Percentiles rank a stretch among this genome's conserved stretches.
Evolutionary conservation across 345 rosid species (phyloP).

Genomic region (Brassica napus): DNA sequence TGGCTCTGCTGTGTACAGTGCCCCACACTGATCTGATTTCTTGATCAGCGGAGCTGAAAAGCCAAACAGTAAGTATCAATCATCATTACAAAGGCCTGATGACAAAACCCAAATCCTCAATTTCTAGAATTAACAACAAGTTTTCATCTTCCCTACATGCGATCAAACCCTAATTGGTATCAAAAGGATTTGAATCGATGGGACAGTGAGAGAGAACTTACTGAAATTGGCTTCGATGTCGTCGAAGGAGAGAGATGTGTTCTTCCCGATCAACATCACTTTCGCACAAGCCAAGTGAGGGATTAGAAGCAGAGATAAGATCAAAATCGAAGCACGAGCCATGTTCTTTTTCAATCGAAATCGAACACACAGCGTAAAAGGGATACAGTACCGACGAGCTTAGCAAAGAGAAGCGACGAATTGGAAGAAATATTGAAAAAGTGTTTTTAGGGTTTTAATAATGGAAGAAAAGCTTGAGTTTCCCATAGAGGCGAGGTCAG

Average conservation of each 20-base stretch:
- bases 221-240: constrained; percentile 86
- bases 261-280: constrained; percentile 64
- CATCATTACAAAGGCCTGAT: neutral
- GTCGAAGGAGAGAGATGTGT: constrained; percentile 66
- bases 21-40: constrained; percentile 72
- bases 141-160: neutral
- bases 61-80: neutral
- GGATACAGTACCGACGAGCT: neutral
- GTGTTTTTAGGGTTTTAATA: constrained; percentile 39
- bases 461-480: constrained; percentile 58
- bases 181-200: neutral
- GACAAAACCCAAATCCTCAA: neutral
- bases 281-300: constrained; percentile 46
- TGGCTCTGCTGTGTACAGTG: constrained; percentile 64
- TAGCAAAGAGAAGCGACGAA: neutral
- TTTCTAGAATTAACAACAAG: neutral
- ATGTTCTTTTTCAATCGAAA: neutral
- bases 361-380: neutral
- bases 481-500: constrained; percentile 52
- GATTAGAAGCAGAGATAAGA: constrained; percentile 39
- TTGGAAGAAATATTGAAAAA: neutral
- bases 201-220: constrained; percentile 35
- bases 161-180: constrained; percentile 17
- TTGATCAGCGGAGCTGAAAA: constrained; percentile 62
- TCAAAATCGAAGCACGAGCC: constrained; percentile 32